Percentiles rank a stretch among this genome's conserved stretches.
Evolutionary conservation across 148 eudicot genomes (phyloP).

Genomic region (Arbutus unedo): DNA sequence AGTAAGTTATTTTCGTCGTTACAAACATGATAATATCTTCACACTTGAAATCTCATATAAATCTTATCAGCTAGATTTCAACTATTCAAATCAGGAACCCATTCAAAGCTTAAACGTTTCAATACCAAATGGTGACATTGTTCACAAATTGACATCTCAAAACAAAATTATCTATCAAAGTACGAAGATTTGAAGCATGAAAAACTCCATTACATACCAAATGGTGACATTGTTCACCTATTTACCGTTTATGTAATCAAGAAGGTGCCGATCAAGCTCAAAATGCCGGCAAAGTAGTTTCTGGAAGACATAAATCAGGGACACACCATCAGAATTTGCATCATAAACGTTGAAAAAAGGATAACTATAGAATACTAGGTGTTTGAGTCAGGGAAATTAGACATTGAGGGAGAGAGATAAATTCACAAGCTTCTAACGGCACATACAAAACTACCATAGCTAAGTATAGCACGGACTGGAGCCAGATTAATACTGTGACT

Average conservation of each 20-base stretch:
- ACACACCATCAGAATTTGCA: not conserved
- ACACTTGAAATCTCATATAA: too few relatives aligned
- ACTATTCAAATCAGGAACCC: too few relatives aligned
- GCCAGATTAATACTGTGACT: not conserved
- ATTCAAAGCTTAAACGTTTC: too few relatives aligned
- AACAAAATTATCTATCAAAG: not conserved
- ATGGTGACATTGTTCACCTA: constrained; percentile 30
- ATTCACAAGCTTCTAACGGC: not conserved
- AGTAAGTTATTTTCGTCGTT: too few relatives aligned
- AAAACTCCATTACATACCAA: not conserved
- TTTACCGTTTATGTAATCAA: constrained; percentile 69
- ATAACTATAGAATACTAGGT: not conserved
- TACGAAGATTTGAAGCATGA: not conserved
- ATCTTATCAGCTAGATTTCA: too few relatives aligned
- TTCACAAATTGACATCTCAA: not conserved
- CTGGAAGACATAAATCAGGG: constrained; percentile 44
- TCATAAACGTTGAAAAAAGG: not conserved
- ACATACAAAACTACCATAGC: not conserved
- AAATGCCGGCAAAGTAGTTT: constrained; percentile 65
- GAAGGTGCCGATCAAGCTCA: constrained; percentile 79
- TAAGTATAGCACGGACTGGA: too few relatives aligned
- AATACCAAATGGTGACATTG: too few relatives aligned
- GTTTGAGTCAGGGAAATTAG: not conserved
- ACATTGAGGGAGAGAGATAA: not conserved
- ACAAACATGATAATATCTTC: too few relatives aligned